These are phyloP conservation scores for Alternaria dauci DNA, from an alignment of 2,329 filamentous ascomycete species.

Conservation along the genomic window DNA sequence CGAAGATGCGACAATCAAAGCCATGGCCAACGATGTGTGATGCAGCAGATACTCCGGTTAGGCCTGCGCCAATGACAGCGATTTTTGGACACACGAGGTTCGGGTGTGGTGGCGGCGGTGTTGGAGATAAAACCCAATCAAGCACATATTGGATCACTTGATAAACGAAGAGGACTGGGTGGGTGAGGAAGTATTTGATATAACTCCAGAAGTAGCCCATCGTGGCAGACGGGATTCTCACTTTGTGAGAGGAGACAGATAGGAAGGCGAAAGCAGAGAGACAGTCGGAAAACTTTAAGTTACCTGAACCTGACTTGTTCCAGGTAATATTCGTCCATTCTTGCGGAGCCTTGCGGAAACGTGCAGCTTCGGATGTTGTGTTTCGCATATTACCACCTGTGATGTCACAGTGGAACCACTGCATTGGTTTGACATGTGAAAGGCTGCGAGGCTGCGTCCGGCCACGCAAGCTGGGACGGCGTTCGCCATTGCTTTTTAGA, in stretches of 20 bases:
- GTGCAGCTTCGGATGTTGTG: slow-evolving; percentile 22
- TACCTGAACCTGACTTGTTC: neutral
- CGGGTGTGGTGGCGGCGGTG: slow-evolving; percentile 67
- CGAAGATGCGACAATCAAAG: slow-evolving; percentile 82
- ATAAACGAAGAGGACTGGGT: slow-evolving; percentile 67
- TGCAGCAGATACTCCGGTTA: slow-evolving; percentile 80
- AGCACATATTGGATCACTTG: slow-evolving; percentile 71
- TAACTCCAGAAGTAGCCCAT: slow-evolving; percentile 32
- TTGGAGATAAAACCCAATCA: slow-evolving; percentile 72
- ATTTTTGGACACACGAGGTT: slow-evolving; percentile 67
- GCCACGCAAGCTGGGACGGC: neutral
- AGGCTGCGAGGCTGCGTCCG: neutral
- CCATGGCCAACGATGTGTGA: slow-evolving; percentile 86
- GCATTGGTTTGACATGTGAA: slow-evolving; percentile 29
- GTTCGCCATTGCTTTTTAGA: neutral
- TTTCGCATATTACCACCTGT: slow-evolving; percentile 23
- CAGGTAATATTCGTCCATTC: neutral
- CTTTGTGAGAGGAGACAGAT: neutral
- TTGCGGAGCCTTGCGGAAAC: neutral
- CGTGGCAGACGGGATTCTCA: neutral
- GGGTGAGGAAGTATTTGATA: slow-evolving; percentile 44
- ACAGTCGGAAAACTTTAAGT: neutral
- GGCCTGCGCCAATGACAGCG: slow-evolving; percentile 58
- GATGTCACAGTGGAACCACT: slow-evolving; percentile 34
- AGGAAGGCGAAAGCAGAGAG: neutral